phyloP scores from a whole-genome alignment of 495 filamentous ascomycete species.

The Penicillium longicatenatum region DNA sequence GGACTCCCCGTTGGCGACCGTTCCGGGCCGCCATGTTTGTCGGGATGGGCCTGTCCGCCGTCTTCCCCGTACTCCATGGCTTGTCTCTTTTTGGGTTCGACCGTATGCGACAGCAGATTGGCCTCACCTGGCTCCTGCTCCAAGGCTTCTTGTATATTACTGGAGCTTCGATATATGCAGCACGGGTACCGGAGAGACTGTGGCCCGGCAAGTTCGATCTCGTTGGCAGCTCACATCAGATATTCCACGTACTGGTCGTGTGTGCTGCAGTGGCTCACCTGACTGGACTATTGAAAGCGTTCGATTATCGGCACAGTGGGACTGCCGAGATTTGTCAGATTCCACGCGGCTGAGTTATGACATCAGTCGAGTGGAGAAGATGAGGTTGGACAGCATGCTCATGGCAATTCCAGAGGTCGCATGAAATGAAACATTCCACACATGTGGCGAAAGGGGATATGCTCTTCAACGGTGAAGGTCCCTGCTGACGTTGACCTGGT shows the following conservation, averaged over 20 bases:
- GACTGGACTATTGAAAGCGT: slow-evolving; percentile 57
- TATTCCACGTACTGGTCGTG: slow-evolving; percentile 67
- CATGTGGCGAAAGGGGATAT: slow-evolving; percentile 14
- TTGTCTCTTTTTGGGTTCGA: slow-evolving; percentile 59
- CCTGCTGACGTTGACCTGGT: slow-evolving; percentile 29
- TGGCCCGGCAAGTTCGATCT: slow-evolving; percentile 59
- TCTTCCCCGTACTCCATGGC: slow-evolving; percentile 80
- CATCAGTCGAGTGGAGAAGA: slow-evolving; percentile 10
- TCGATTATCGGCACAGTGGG: slow-evolving; percentile 56
- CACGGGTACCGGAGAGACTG: slow-evolving; percentile 54
- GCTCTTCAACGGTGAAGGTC: slow-evolving; percentile 9
- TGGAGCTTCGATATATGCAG: slow-evolving; percentile 82
- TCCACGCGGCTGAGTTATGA: slow-evolving; percentile 29
- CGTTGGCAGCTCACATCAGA: slow-evolving; percentile 63
- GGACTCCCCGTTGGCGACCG: slow-evolving; percentile 78
- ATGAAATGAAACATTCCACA: slow-evolving; percentile 27
- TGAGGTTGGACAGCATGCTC: slow-evolving; percentile 32
- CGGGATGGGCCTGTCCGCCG: slow-evolving; percentile 78
- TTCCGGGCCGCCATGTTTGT: slow-evolving; percentile 93
- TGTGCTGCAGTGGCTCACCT: slow-evolving; percentile 60
- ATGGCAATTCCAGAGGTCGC: slow-evolving; percentile 27
- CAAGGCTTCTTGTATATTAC: slow-evolving; percentile 85
- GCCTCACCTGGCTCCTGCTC: slow-evolving; percentile 75
- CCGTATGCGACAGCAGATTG: slow-evolving; percentile 69
- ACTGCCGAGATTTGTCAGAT: slow-evolving; percentile 42